phyloP scores from a whole-genome alignment of 2,329 filamentous ascomycete species.

The Verruconis gallopava region DNA sequence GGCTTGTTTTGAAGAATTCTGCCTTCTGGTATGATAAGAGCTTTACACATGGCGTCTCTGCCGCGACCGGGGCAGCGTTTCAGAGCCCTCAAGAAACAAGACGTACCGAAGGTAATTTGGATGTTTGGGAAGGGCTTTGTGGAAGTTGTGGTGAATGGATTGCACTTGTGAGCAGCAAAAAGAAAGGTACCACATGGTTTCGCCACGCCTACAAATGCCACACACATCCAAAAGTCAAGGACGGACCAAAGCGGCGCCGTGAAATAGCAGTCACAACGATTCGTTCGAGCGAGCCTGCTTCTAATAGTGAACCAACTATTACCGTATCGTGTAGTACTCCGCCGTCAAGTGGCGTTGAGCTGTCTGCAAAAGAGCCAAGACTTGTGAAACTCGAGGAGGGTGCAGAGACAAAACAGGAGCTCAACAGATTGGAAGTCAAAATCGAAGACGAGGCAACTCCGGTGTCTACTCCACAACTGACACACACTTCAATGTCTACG shows the following conservation, averaged over 20 bases:
- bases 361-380: not conserved
- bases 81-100: conserved; percentile 43
- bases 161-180: conserved; percentile 70
- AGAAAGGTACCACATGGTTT: conserved; percentile 89
- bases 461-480: conserved; percentile 8
- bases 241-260: conserved; percentile 29
- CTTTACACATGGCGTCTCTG: conserved; percentile 77
- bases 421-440: conserved; percentile 5
- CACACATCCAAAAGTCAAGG: conserved; percentile 30
- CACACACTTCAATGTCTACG: conserved; percentile 5
- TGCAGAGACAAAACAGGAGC: conserved; percentile 4
- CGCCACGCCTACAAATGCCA: conserved; percentile 67
- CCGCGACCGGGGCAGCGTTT: conserved; percentile 66
- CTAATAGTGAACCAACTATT: not conserved
- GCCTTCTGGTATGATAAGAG: conserved; percentile 92
- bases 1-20: conserved; percentile 81
- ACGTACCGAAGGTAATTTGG: conserved; percentile 68
- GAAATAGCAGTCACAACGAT: conserved; percentile 18
- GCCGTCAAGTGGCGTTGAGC: not conserved
- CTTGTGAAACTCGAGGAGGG: conserved; percentile 1
- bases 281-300: not conserved
- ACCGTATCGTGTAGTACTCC: not conserved
- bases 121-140: conserved; percentile 71
- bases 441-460: conserved; percentile 2
- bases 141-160: conserved; percentile 72